A percentile compares a stretch with the other conserved stretches of the same genome.
These are phyloP conservation scores for Cryphonectria radicalis DNA, from an alignment of 2,329 filamentous ascomycete species.

Conservation along the genomic window DNA sequence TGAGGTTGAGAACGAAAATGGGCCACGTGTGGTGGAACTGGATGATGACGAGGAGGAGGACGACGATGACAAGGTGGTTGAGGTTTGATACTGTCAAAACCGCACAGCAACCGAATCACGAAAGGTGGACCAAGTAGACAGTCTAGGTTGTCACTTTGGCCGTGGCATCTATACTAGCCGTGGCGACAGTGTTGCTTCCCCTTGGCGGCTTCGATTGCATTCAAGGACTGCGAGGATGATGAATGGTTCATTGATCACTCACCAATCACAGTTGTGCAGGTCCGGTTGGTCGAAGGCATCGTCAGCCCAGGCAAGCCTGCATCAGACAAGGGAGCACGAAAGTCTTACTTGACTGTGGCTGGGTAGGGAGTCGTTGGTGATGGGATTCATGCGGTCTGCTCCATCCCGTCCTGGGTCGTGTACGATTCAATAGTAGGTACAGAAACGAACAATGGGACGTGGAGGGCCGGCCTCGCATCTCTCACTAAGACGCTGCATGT, in stretches of 20 bases:
- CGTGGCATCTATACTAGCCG: not conserved
- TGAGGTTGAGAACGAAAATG: constrained; percentile 47
- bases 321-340: constrained; percentile 20
- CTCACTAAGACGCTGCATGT: not conserved
- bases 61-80: constrained; percentile 58
- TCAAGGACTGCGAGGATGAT: not conserved
- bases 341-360: constrained; percentile 9
- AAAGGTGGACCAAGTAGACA: not conserved
- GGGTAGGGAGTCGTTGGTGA: constrained; percentile 2
- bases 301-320: constrained; percentile 24
- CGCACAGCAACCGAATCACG: not conserved
- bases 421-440: not conserved
- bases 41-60: constrained; percentile 57
- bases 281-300: not conserved
- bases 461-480: not conserved
- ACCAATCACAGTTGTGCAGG: not conserved
- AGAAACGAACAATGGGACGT: not conserved
- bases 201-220: not conserved
- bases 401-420: not conserved
- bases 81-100: constrained; percentile 46
- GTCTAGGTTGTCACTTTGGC: not conserved
- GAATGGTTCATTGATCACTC: not conserved
- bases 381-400: not conserved
- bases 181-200: not conserved
- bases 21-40: constrained; percentile 47